A percentile compares a stretch with the other conserved stretches of the same genome.
phyloP scores from a whole-genome alignment of 2,329 filamentous ascomycete species.

The Botrytis fragariae region DNA sequence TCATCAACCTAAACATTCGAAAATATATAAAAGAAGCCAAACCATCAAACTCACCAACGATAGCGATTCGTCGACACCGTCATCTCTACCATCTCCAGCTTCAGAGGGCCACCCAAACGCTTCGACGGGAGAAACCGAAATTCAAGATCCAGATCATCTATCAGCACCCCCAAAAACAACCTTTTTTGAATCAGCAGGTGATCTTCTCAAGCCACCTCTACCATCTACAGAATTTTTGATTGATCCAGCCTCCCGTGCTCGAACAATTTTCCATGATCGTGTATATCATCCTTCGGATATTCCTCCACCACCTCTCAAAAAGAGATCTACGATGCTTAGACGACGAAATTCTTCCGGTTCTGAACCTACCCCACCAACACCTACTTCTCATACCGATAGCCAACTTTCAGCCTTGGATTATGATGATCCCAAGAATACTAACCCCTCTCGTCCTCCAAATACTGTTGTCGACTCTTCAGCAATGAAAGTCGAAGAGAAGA shows the following conservation, averaged over 20 bases:
- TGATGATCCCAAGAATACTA: constrained; percentile 50
- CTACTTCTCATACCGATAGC: constrained; percentile 44
- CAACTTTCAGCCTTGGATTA: constrained; percentile 48
- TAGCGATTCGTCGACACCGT: constrained; percentile 31
- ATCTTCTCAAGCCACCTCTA: constrained; percentile 85
- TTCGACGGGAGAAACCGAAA: constrained; percentile 38
- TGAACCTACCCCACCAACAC: constrained; percentile 23
- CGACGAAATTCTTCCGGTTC: constrained; percentile 26
- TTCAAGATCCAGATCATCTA: constrained; percentile 48
- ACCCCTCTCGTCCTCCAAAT: constrained; percentile 46
- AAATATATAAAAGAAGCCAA: constrained; percentile 75
- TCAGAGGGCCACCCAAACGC: constrained; percentile 37
- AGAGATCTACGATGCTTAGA: constrained; percentile 41
- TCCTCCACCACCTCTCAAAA: constrained; percentile 71
- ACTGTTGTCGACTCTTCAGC: constrained; percentile 57
- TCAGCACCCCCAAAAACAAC: constrained; percentile 83
- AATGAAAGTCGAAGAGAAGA: constrained; percentile 97
- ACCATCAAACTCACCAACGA: constrained; percentile 55
- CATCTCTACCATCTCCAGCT: constrained; percentile 15
- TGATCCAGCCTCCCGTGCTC: constrained; percentile 75
- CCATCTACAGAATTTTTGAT: constrained; percentile 79
- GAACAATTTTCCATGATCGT: constrained; percentile 95
- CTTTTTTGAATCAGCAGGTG: constrained; percentile 91
- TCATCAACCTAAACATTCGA: constrained; percentile 59
- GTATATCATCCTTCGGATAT: constrained; percentile 94